These are phyloP conservation scores for Aaosphaeria arxii DNA, from an alignment of 2,329 filamentous ascomycete species.

Conservation along the genomic window DNA sequence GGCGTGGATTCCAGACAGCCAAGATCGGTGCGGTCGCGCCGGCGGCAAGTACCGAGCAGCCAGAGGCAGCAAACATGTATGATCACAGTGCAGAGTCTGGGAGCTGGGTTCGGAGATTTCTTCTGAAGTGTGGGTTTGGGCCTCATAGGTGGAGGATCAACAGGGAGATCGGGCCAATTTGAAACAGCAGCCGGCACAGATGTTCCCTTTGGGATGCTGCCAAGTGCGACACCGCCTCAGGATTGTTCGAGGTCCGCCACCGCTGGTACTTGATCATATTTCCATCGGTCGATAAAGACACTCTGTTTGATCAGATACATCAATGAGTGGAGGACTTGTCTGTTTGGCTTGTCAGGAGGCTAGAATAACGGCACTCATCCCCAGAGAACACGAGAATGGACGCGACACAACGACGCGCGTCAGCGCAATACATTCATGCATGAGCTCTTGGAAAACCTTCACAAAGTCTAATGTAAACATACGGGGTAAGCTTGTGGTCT, in stretches of 20 bases:
- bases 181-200: conserved; percentile 7
- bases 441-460: too few relatives aligned
- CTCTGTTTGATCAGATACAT: too few relatives aligned
- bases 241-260: conserved; percentile 6
- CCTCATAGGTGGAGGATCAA: neutral
- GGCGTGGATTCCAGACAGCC: conserved; percentile 5
- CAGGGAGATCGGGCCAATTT: conserved; percentile 3
- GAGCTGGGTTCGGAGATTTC: neutral
- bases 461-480: too few relatives aligned
- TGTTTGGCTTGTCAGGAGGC: too few relatives aligned
- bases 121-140: conserved; percentile 1
- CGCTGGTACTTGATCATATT: conserved; percentile 1
- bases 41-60: conserved; percentile 4
- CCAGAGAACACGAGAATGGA: too few relatives aligned
- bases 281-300: neutral
- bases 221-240: conserved; percentile 14
- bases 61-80: neutral
- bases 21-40: conserved; percentile 1
- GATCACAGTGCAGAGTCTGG: neutral
- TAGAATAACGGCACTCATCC: too few relatives aligned
- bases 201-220: conserved; percentile 1
- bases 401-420: too few relatives aligned
- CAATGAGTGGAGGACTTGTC: too few relatives aligned
- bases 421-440: too few relatives aligned
- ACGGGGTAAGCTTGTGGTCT: too few relatives aligned